A percentile compares a stretch with the other conserved stretches of the same genome.
These are phyloP conservation scores for Zalaria obscura DNA, from an alignment of 2,329 filamentous ascomycete species.

Conservation along the genomic window DNA sequence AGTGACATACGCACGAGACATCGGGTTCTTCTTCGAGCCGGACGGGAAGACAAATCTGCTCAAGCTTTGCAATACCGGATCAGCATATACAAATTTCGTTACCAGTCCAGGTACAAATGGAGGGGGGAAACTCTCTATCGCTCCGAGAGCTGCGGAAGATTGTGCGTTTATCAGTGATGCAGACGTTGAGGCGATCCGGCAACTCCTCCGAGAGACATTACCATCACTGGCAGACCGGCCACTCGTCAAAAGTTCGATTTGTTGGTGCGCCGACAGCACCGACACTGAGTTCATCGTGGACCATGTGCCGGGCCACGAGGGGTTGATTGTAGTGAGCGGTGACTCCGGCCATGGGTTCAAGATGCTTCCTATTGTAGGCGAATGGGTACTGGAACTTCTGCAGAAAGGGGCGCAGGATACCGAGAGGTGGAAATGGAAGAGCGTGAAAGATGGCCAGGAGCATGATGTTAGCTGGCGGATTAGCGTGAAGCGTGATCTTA, in stretches of 20 bases:
- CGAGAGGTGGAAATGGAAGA: constrained; percentile 40
- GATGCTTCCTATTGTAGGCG: constrained; percentile 45
- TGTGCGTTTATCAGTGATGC: constrained; percentile 36
- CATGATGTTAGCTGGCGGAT: constrained; percentile 35
- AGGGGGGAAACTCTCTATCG: constrained; percentile 19
- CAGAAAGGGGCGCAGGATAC: constrained; percentile 29
- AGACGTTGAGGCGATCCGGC: constrained; percentile 39
- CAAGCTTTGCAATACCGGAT: constrained; percentile 46
- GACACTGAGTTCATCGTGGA: constrained; percentile 49
- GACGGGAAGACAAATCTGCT: constrained; percentile 43
- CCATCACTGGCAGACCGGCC: constrained; percentile 40
- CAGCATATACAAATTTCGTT: constrained; percentile 41
- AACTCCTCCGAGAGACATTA: constrained; percentile 37
- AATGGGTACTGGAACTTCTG: constrained; percentile 38
- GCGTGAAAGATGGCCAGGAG: constrained; percentile 15
- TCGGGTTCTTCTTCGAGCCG: constrained; percentile 53
- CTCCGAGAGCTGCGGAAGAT: constrained; percentile 28
- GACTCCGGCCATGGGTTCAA: constrained; percentile 51
- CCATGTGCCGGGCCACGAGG: constrained; percentile 35
- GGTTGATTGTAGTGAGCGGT: constrained; percentile 38
- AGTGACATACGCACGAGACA: constrained; percentile 45
- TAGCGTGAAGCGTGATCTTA: constrained; percentile 17
- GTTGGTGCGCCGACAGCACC: constrained; percentile 48
- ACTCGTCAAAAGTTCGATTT: constrained; percentile 42
- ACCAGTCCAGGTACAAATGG: constrained; percentile 24